phyloP scores from a whole-genome alignment of 2,329 filamentous ascomycete species.

The Ploettnerulaceae sp. region DNA sequence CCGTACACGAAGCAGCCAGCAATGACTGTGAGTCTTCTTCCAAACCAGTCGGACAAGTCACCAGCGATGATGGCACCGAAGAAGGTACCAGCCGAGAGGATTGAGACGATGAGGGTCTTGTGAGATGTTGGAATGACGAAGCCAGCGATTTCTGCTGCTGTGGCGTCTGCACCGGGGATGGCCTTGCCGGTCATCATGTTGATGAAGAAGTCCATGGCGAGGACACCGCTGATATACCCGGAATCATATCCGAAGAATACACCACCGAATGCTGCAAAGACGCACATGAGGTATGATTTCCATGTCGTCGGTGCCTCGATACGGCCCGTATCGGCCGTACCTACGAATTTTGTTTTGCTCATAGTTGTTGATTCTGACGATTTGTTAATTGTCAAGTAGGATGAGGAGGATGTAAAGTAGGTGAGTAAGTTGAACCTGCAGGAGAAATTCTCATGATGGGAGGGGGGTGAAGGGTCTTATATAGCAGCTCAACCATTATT shows the following conservation, averaged over 20 bases:
- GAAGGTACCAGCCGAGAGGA: slow-evolving; percentile 75
- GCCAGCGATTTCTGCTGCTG: slow-evolving; percentile 9
- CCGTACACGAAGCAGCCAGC: slow-evolving; percentile 24
- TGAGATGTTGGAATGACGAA: slow-evolving; percentile 59
- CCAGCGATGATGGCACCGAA: slow-evolving; percentile 50
- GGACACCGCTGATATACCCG: slow-evolving; percentile 66
- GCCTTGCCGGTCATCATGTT: slow-evolving; percentile 15
- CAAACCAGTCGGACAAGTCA: slow-evolving; percentile 37
- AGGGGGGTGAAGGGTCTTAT: slow-evolving; percentile 2
- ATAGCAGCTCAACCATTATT: not conserved
- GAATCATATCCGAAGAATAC: slow-evolving; percentile 60
- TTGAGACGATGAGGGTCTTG: slow-evolving; percentile 31
- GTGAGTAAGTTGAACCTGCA: slow-evolving; percentile 6
- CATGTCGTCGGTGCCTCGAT: slow-evolving; percentile 64
- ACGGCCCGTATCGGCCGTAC: slow-evolving; percentile 46
- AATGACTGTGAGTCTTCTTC: slow-evolving; percentile 30
- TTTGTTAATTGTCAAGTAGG: not conserved
- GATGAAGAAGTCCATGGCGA: slow-evolving; percentile 43
- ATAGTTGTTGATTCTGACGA: slow-evolving; percentile 24
- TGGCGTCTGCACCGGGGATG: slow-evolving; percentile 13
- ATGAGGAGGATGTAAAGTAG: not conserved
- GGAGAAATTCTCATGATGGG: not conserved
- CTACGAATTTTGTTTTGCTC: slow-evolving; percentile 7
- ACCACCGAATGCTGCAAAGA: slow-evolving; percentile 64
- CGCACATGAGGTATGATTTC: slow-evolving; percentile 64